Evolutionary conservation across 352 stramenopile species (phyloP).

Genomic region (Phytopythium mirpurense): DNA sequence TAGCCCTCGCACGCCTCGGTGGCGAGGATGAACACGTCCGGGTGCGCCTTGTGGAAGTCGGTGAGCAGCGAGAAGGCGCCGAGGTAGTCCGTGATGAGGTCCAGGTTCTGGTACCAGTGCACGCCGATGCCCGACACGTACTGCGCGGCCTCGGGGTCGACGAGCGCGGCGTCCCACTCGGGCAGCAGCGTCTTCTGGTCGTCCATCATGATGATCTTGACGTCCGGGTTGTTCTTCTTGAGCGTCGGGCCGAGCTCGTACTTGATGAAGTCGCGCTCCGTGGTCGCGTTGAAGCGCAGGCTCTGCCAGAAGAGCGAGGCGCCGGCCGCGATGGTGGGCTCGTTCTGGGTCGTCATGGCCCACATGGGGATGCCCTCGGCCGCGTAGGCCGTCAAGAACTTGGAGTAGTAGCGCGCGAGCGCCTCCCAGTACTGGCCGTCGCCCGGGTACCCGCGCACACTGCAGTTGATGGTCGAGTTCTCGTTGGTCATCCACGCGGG

Average conservation of each 20-base stretch:
- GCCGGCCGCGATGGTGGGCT: constrained; percentile 42
- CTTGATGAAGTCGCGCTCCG: constrained; percentile 70
- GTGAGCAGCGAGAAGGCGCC: constrained; percentile 47
- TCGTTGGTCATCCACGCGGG: constrained; percentile 85
- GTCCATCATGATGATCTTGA: constrained; percentile 83
- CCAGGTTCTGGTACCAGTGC: constrained; percentile 83
- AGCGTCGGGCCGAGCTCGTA: constrained; percentile 70
- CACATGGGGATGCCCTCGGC: constrained; percentile 69
- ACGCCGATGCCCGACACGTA: constrained; percentile 83
- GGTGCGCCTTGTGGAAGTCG: constrained; percentile 48
- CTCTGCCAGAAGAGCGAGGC: constrained; percentile 49
- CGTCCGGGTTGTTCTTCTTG: constrained; percentile 39
- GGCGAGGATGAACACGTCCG: constrained; percentile 74
- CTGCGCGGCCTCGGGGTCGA: constrained; percentile 42
- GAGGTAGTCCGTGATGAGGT: constrained; percentile 36
- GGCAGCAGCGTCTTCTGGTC: constrained; percentile 74
- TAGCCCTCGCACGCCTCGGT: constrained; percentile 79
- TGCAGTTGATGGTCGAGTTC: constrained; percentile 52
- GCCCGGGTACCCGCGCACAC: constrained; percentile 44
- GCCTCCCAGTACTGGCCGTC: constrained; percentile 60
- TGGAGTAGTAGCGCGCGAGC: constrained; percentile 83
- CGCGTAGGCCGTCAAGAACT: constrained; percentile 83
- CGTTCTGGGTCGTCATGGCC: constrained; percentile 84
- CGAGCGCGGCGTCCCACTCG: constrained; percentile 34
- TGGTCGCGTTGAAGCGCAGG: constrained; percentile 28